These are phyloP conservation scores for Boletus sp. DNA, from an alignment of 1,284 basidiomycete species.

Conservation along the genomic window DNA sequence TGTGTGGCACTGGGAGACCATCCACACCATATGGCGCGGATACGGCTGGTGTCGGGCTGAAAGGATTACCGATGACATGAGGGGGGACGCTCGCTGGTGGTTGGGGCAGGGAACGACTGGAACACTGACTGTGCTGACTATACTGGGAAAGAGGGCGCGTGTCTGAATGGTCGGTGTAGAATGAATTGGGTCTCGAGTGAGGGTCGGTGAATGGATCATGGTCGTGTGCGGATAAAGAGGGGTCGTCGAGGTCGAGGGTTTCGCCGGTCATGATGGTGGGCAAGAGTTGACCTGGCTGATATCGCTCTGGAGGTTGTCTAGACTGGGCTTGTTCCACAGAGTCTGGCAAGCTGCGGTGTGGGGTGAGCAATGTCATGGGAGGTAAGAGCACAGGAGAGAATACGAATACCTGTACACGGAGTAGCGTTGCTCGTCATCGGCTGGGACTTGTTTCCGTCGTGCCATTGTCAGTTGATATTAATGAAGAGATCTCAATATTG, in stretches of 20 bases:
- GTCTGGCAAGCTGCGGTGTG: constrained; percentile 9
- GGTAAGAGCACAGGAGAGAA: not conserved
- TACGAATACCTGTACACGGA: constrained; percentile 10
- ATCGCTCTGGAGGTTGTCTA: constrained; percentile 28
- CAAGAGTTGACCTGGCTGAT: constrained; percentile 36
- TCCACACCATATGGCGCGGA: constrained; percentile 6
- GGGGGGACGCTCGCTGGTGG: constrained; percentile 14
- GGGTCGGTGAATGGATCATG: constrained; percentile 32
- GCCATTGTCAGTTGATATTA: constrained; percentile 10
- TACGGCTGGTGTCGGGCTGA: constrained; percentile 15
- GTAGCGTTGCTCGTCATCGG: not conserved
- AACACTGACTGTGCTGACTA: constrained; percentile 25
- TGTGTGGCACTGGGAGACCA: constrained; percentile 25
- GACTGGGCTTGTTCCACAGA: not conserved
- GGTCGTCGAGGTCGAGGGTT: constrained; percentile 35
- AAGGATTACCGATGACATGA: constrained; percentile 27
- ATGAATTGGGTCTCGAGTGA: constrained; percentile 20
- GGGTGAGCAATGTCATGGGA: not conserved
- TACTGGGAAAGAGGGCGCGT: constrained; percentile 29
- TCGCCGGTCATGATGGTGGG: constrained; percentile 38
- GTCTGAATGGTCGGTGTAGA: constrained; percentile 26
- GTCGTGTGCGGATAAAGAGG: constrained; percentile 19
- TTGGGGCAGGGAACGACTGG: constrained; percentile 24
- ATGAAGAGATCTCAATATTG: not conserved
- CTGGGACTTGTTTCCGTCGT: constrained; percentile 26